phyloP scores from a whole-genome alignment of 139 green algal species.

The Mesostigma viride region DNA sequence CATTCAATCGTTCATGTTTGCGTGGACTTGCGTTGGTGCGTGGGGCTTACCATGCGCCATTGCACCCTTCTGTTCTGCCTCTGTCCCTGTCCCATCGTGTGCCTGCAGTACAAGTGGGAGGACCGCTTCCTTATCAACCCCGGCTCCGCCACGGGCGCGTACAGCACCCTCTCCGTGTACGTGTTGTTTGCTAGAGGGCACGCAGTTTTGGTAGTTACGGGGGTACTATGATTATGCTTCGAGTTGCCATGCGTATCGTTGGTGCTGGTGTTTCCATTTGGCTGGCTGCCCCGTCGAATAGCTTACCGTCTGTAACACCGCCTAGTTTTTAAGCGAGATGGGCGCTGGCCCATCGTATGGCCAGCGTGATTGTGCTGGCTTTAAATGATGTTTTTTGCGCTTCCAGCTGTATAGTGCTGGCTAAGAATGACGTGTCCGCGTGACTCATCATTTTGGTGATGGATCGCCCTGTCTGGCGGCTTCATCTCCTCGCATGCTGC shows the following conservation, averaged over 20 bases:
- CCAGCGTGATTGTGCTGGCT: no score
- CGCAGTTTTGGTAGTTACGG: not conserved
- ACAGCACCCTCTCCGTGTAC: constrained; percentile 31
- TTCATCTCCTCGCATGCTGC: no score
- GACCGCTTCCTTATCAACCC: constrained; percentile 78
- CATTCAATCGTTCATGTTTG: not conserved
- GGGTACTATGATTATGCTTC: not conserved
- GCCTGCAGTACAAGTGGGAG: constrained; percentile 43
- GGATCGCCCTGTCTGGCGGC: no score
- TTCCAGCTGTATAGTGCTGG: no score
- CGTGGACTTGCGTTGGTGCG: not conserved
- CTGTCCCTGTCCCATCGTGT: not conserved
- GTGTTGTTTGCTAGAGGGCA: not conserved
- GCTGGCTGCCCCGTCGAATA: no score
- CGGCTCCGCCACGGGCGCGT: constrained; percentile 85
- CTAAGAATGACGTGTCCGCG: no score
- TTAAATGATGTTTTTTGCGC: no score
- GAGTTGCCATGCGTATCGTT: not conserved
- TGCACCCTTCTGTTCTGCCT: not conserved
- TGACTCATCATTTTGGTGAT: no score
- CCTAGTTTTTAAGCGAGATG: no score
- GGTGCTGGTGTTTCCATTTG: no score
- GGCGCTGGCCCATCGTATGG: no score
- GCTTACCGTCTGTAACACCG: no score
- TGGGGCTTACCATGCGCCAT: not conserved